phyloP scores from a whole-genome alignment of 139 green algal species.

The Chlamydomonas sphaeroides region DNA sequence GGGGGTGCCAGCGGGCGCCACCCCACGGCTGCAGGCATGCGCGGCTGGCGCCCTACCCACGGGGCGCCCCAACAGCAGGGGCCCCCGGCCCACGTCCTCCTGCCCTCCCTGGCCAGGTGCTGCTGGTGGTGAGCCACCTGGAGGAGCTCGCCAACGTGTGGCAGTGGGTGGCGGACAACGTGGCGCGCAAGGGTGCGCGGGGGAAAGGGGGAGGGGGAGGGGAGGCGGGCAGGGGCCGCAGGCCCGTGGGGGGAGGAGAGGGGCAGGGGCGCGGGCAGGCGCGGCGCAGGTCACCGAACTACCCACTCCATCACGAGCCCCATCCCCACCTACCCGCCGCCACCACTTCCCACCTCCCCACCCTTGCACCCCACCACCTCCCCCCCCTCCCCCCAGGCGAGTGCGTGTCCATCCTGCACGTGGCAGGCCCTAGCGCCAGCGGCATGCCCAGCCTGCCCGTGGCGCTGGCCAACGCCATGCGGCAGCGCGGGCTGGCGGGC shows the following conservation, averaged over 20 bases:
- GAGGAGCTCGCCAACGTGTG: slow-evolving; percentile 40
- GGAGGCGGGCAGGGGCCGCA: too few species aligned
- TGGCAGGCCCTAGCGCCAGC: slow-evolving; percentile 21
- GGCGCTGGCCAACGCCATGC: slow-evolving; percentile 12
- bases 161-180: slow-evolving; percentile 45
- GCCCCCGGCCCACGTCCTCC: too few species aligned
- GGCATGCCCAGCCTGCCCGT: slow-evolving; percentile 35
- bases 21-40: too few species aligned
- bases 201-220: too few species aligned
- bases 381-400: background rate
- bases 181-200: slow-evolving; percentile 10
- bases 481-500: background rate
- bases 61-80: too few species aligned
- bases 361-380: background rate
- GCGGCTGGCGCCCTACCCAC: too few species aligned
- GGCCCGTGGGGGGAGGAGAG: too few species aligned
- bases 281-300: too few species aligned
- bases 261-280: too few species aligned
- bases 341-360: background rate
- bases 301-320: background rate
- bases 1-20: too few species aligned
- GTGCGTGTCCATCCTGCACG: slow-evolving; percentile 22
- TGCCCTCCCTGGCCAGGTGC: background rate
- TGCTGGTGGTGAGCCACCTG: slow-evolving; percentile 46
- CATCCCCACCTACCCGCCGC: background rate